Evolutionary conservation across 805 yeast genomes (phyloP), one percentile per base, ranked within the genome.

Genomic region (Wickerhamiella lipophila): DNA sequence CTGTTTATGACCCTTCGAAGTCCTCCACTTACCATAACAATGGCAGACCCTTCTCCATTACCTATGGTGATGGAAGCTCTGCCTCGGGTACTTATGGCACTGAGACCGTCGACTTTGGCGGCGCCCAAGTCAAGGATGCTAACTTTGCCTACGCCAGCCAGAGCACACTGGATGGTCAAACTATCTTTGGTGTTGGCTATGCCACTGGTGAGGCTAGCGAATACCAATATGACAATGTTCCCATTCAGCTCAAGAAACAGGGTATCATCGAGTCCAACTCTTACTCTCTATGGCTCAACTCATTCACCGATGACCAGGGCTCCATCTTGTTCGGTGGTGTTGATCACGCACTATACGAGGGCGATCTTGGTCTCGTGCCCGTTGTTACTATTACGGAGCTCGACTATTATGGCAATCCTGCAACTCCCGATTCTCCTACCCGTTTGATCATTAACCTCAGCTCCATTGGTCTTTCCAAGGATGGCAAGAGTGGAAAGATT

Each of bases 141-240:
- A 76, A 85, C 4, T 73, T 87, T 62, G 96, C 94, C 1, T 77
- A 86, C 21, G 94, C 83, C 2, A 76, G 77, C 58, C 65, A 73
- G 51, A 39, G 26, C 23, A 36, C 48, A 12, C 38, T 32, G 6
- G 21, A 22, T 18, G 42, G 48, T 15, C 29, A 25, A 6, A 89
- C 94, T 49, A 60, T 61, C 26, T 54, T 67, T 50, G 71, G 71
- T 13, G 58, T 67, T n/a, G 69, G 69, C 6, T 50, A 55, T 8
- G 59, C 59, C 8, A 56, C 58, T 30, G 69, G 64, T 52, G 60
- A 65, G 8, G 53, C 57, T 4, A 50, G 56, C 13, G 4, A 2
- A 3, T 3, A 12, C 22, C 16, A 29, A 19, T 64, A 63, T 52
- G 47, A 47, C 26, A 66, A 66, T 51, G 42, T 62, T 21, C 69